Evolutionary conservation across 2,329 filamentous ascomycete genomes (phyloP).

Genomic region (Ceratocystis smalleyi): DNA sequence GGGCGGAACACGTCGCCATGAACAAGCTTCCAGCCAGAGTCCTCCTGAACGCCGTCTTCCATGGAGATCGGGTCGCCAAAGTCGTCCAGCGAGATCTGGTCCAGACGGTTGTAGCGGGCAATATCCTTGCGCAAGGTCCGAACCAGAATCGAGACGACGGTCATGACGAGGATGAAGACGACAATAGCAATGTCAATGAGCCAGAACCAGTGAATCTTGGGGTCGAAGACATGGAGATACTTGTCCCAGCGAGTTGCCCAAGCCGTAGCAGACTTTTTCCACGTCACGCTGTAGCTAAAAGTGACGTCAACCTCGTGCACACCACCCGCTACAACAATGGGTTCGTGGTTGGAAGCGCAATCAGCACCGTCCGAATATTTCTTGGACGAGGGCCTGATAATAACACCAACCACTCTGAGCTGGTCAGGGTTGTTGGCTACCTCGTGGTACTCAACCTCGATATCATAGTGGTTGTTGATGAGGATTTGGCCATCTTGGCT

Average conservation of each 20-base stretch:
- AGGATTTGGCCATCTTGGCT: constrained; percentile 29
- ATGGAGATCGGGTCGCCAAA: constrained; percentile 61
- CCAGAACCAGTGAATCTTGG: constrained; percentile 98
- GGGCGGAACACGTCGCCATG: constrained; percentile 94
- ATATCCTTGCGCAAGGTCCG: constrained; percentile 89
- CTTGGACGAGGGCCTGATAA: constrained; percentile 67
- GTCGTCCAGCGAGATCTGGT: constrained; percentile 81
- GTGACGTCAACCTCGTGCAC: constrained; percentile 44
- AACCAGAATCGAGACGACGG: constrained; percentile 82
- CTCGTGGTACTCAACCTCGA: constrained; percentile 80
- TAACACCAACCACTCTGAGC: constrained; percentile 79
- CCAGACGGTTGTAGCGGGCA: constrained; percentile 85
- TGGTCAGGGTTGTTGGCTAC: constrained; percentile 47
- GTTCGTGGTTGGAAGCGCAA: constrained; percentile 43
- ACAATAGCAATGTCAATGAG: constrained; percentile 92
- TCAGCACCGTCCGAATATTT: constrained; percentile 43
- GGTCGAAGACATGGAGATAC: constrained; percentile 91
- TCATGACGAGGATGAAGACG: constrained; percentile 77
- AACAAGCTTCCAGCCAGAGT: constrained; percentile 96
- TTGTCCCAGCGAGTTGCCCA: constrained; percentile 99
- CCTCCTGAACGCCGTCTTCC: constrained; percentile 88
- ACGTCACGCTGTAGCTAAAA: constrained; percentile 88
- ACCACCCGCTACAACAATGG: constrained; percentile 48
- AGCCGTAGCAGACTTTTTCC: constrained; percentile 66
- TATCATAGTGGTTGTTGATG: constrained; percentile 94